phyloP scores from a whole-genome alignment of 371 early-diverging fungal genomes.

The Mucor racemosus region DNA sequence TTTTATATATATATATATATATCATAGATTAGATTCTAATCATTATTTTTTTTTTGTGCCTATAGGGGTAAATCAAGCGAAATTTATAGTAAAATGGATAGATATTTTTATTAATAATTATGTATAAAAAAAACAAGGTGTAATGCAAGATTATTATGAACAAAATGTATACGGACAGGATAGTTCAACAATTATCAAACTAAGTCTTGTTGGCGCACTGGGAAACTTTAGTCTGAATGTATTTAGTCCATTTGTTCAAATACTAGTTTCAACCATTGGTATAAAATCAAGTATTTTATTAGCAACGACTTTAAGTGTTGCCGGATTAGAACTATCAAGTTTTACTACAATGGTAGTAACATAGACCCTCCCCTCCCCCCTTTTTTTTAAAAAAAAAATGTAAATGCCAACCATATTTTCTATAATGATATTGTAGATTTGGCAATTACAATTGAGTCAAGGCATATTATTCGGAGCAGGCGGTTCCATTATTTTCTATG shows the following conservation, averaged over 20 bases:
- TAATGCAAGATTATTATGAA: constrained; percentile 36
- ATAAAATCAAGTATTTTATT: neutral
- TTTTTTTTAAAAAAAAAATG: neutral
- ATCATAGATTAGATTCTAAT: no score
- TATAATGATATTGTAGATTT: constrained; percentile 18
- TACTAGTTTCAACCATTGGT: constrained; percentile 30
- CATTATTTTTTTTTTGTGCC: neutral
- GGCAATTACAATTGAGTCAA: constrained; percentile 34
- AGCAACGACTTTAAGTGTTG: constrained; percentile 14
- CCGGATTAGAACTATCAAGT: constrained; percentile 22
- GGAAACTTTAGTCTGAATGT: constrained; percentile 28
- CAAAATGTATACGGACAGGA: constrained; percentile 8
- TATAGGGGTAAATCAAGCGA: neutral
- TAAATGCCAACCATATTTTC: neutral
- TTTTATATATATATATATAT: neutral
- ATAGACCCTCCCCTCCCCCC: no score
- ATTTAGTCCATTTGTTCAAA: constrained; percentile 36
- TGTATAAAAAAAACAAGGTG: constrained; percentile 15
- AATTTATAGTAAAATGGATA: no score
- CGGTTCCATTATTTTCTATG: constrained; percentile 38
- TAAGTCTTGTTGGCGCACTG: constrained; percentile 44
- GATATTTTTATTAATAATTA: no score
- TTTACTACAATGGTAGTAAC: neutral
- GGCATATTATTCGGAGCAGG: constrained; percentile 50
- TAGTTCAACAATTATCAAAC: constrained; percentile 11